phyloP scores from a whole-genome alignment of 2,329 filamentous ascomycete genomes.

The Ophiostoma triangulosporum region DNA sequence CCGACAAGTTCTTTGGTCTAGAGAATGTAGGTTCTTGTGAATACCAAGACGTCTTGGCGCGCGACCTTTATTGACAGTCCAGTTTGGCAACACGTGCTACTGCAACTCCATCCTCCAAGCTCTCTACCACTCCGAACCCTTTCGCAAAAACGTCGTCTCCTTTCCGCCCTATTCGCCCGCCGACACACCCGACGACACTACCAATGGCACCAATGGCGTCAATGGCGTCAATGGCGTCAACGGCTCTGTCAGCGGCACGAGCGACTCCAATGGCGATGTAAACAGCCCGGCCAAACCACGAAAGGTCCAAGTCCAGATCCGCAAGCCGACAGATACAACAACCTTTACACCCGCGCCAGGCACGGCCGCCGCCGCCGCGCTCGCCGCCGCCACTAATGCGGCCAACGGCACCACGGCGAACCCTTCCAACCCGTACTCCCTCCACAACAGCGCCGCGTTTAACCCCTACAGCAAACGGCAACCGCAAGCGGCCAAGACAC shows the following conservation, averaged over 20 bases:
- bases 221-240: not conserved
- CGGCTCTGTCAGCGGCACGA: not conserved
- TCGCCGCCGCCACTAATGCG: slow-evolving; percentile 31
- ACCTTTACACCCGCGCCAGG: slow-evolving; percentile 19
- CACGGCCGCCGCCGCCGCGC: slow-evolving; percentile 16
- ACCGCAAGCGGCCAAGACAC: slow-evolving; percentile 42
- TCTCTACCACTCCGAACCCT: slow-evolving; percentile 87
- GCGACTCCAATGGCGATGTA: no score
- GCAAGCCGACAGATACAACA: slow-evolving; percentile 16
- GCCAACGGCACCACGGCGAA: slow-evolving; percentile 14
- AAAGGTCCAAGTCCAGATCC: slow-evolving; percentile 47
- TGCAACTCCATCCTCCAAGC: slow-evolving; percentile 98
- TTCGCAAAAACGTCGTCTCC: slow-evolving; percentile 86
- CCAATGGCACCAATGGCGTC: slow-evolving; percentile 9
- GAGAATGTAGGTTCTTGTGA: slow-evolving; percentile 96
- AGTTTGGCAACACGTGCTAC: slow-evolving; percentile 98
- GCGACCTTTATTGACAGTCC: slow-evolving; percentile 10
- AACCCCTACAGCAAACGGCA: slow-evolving; percentile 17
- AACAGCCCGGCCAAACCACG: slow-evolving; percentile 19
- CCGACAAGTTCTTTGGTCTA: slow-evolving; percentile 95
- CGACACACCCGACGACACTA: slow-evolving; percentile 50
- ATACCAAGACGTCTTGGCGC: slow-evolving; percentile 3
- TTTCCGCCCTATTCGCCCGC: slow-evolving; percentile 65
- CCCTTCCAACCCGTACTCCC: not conserved
- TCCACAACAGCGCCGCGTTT: not conserved